phyloP scores from a whole-genome alignment of 1,284 basidiomycete genomes.

The Trametes sp. region DNA sequence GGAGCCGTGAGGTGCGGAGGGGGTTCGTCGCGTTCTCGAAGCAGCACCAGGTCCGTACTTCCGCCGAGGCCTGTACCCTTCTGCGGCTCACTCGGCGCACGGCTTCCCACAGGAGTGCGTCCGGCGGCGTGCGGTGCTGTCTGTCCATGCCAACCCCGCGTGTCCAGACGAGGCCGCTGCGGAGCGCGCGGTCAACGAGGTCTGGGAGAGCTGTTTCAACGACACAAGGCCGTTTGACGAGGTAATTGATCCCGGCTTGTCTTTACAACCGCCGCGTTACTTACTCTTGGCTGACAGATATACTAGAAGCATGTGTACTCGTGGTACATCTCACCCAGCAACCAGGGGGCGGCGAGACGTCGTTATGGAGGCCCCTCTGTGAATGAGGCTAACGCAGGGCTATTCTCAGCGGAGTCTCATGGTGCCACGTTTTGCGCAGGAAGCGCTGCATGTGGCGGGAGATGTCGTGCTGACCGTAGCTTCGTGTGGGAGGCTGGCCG shows the following conservation, averaged over 20 bases:
- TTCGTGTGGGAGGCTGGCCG: conserved; percentile 26
- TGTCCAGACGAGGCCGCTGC: conserved; percentile 83
- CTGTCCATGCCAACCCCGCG: conserved; percentile 83
- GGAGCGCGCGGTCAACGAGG: conserved; percentile 92
- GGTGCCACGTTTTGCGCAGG: conserved; percentile 14
- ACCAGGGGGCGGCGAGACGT: neutral
- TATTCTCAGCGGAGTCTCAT: conserved; percentile 23
- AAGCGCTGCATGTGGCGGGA: conserved; percentile 12
- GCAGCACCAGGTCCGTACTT: conserved; percentile 83
- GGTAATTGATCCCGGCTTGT: conserved; percentile 51
- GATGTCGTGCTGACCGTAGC: conserved; percentile 1
- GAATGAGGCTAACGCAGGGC: neutral
- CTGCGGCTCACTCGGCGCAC: conserved; percentile 13
- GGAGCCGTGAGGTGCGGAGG: conserved; percentile 81
- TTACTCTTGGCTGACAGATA: conserved; percentile 16
- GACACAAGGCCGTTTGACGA: conserved; percentile 98
- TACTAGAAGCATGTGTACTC: conserved; percentile 8
- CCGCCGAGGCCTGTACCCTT: conserved; percentile 12
- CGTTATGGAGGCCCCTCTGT: conserved; percentile 4
- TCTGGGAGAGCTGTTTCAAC: conserved; percentile 95
- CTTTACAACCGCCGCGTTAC: neutral
- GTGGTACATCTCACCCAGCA: neutral
- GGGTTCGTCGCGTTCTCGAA: conserved; percentile 85
- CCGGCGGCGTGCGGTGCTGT: conserved; percentile 85
- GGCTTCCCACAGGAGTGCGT: conserved; percentile 76